Base-by-base conservation (phyloP, 2,329 filamentous ascomycete species). In the Ramularia collo-cygni region DNA sequence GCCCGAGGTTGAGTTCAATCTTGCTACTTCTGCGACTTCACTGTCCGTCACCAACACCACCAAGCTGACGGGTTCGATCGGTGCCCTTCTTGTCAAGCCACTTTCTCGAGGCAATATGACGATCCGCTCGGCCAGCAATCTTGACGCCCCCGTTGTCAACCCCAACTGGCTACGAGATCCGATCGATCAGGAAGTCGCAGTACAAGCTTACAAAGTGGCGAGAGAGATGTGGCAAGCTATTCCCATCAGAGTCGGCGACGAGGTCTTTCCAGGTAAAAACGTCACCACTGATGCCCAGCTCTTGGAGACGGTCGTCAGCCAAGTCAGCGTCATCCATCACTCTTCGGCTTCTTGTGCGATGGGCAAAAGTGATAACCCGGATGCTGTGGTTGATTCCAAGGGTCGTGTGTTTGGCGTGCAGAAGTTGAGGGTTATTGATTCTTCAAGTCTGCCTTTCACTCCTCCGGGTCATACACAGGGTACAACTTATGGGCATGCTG, bases 271-370 rank as follows among this genome's bases (percentile, higher is more conserved):
- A 1, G 64, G 70, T 3, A 16, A 39, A 2, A 47, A 63, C 17
- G 48, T 66, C 15, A 47, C 62, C 21, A 65, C 63, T 0, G 69
- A 75, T 42, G 61, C 50, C 16, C 54, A 72, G 39, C 66, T 75
- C 8, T 48, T 69, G n/a, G 42, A 58, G 1, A 43, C 53, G 10
- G 59, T 67, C 17, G 42, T 37, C 28, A 32, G 37, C 16, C 37
- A 42, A 16, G 9, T 47, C 18, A 37, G 29, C 9, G 35, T 47
- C 4, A 47, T 49, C 21, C 44, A 49, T 37, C 49, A 50, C 30
- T 41, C 46, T 16, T 28, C 24, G 15, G 41, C 37, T 24, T 35
- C 42, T 38, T 46, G 43, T 19, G 46, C 38, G 8, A 54, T 54
- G 53, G 35, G 59, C 50, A 58, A 45, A 41, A 37, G 38, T 4